Percentiles rank a stretch among this genome's conserved stretches.
These are phyloP conservation scores for Cadophora luteo-olivacea DNA, from an alignment of 2,329 filamentous ascomycete species.

Conservation along the genomic window DNA sequence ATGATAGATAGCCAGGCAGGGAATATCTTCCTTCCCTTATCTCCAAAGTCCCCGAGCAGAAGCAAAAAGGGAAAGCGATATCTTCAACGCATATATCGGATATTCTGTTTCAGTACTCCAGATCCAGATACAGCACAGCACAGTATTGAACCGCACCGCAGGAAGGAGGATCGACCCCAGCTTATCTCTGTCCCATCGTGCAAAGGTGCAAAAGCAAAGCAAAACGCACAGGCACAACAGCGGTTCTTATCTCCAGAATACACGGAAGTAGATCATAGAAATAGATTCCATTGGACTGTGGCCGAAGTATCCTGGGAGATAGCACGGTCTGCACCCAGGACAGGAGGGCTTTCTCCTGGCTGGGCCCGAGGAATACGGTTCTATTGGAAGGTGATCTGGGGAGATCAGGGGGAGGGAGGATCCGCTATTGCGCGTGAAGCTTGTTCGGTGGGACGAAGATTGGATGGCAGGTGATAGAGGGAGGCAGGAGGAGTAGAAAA, in stretches of 20 bases:
- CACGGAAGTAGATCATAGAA: neutral
- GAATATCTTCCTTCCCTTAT: no score
- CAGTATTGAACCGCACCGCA: no score
- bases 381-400: neutral
- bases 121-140: neutral
- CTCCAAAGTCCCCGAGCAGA: no score
- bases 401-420: slow-evolving; percentile 12
- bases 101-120: neutral
- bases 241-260: slow-evolving; percentile 22
- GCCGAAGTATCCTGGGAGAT: neutral
- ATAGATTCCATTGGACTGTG: slow-evolving; percentile 18
- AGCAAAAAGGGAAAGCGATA: no score
- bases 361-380: neutral
- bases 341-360: neutral
- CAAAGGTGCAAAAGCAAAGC: slow-evolving; percentile 12
- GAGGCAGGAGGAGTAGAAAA: neutral
- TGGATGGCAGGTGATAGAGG: neutral
- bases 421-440: neutral
- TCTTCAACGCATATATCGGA: no score
- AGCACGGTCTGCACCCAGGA: neutral
- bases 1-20: no score
- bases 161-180: neutral
- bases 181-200: slow-evolving; percentile 8
- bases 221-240: neutral
- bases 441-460: neutral